A percentile compares a stretch with the other conserved stretches of the same genome.
Evolutionary conservation across 306 rosid species (phyloP).

Genomic region (cucumber (Cucumis sativus)): Cucumber_9930_V3 NC_026657.2:230501-231000

Average conservation of each 20-base stretch:
- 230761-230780: not conserved
- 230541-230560: not conserved
- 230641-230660: not conserved
- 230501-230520: not conserved
- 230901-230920: not conserved
- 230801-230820: not conserved
- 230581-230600: not conserved
- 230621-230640: not conserved
- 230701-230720: not conserved
- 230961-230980: not conserved
- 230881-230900: not conserved
- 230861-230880: not conserved
- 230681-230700: not conserved
- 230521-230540: conserved; percentile 1
- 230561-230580: not conserved
- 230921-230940: not conserved
- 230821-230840: not conserved
- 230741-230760: not conserved
- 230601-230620: not conserved
- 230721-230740: not conserved
- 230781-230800: not conserved
- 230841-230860: not conserved
- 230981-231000: not conserved
- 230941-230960: not conserved
- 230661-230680: not conserved